These are phyloP conservation scores for Przewalskia tangutica DNA, from an alignment of 257 asterid species.

Conservation along the genomic window DNA sequence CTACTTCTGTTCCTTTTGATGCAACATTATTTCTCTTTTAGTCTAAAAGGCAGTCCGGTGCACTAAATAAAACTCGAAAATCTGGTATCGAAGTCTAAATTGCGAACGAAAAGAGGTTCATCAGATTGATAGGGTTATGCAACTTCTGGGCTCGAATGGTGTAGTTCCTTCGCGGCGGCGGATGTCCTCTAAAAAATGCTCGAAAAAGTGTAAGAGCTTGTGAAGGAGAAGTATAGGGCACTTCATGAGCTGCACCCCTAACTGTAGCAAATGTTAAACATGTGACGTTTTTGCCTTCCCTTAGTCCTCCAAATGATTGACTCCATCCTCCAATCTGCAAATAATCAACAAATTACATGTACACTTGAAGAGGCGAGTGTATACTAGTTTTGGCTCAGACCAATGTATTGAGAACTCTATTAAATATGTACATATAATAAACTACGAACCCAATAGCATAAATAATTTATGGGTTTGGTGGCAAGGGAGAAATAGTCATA, in stretches of 20 bases:
- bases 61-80: background rate
- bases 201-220: conserved; percentile 14
- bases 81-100: background rate
- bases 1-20: no score
- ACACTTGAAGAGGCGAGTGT: background rate
- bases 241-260: conserved; percentile 19
- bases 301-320: conserved; percentile 9
- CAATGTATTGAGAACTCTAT: no score
- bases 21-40: no score
- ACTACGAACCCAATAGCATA: no score
- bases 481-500: no score
- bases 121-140: background rate
- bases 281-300: background rate
- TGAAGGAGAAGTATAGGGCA: conserved; percentile 22
- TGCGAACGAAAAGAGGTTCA: background rate
- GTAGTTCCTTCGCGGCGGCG: background rate
- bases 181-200: conserved; percentile 2
- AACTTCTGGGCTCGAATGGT: background rate
- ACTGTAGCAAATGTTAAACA: conserved; percentile 18
- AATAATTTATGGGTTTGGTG: no score
- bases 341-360: background rate
- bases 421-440: no score
- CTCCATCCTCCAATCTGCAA: conserved; percentile 19
- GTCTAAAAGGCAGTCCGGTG: no score
- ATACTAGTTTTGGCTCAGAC: no score